Conservation (phyloP, 2,329 filamentous ascomycete genomes). For the Cladophialophora exuberans region DNA sequence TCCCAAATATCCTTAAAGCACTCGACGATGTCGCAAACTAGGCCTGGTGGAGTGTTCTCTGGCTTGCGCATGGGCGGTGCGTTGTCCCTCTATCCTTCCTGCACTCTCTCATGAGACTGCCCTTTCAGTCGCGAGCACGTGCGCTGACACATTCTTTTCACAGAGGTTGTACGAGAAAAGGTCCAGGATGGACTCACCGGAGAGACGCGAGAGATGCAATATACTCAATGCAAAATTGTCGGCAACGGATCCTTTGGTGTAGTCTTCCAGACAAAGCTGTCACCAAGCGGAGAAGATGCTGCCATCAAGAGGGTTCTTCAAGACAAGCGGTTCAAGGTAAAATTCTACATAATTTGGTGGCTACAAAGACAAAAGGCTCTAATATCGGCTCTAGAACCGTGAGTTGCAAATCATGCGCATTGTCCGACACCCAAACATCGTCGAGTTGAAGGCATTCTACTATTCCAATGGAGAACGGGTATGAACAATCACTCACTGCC, state of each 20-base stretch:
- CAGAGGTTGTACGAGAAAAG: conserved; percentile 98
- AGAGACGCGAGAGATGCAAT: conserved; percentile 94
- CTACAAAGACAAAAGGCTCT: conserved; percentile 32
- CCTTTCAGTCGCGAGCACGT: conserved; percentile 18
- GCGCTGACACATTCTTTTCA: conserved; percentile 34
- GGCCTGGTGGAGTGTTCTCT: conserved; percentile 79
- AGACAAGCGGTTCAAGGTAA: conserved; percentile 99
- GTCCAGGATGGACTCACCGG: conserved; percentile 97
- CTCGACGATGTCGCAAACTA: conserved; percentile 79
- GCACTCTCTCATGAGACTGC: conserved; percentile 6
- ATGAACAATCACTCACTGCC: conserved; percentile 42
- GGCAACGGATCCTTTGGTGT: conserved; percentile 99
- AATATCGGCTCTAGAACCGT: conserved; percentile 74
- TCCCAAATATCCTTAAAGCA: conserved; percentile 33
- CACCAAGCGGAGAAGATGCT: conserved; percentile 95
- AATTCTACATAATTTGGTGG: conserved; percentile 1
- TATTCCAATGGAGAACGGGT: conserved; percentile 99
- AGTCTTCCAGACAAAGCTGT: conserved; percentile 98
- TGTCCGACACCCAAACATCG: conserved; percentile 97
- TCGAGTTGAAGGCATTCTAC: conserved; percentile 98
- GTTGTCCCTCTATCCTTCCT: conserved; percentile 44
- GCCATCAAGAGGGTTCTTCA: conserved; percentile 99
- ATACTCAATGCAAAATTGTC: conserved; percentile 99
- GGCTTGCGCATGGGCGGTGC: conserved; percentile 96
- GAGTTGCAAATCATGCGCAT: conserved; percentile 99